phyloP scores from a whole-genome alignment of 148 eudicot species.

The Polygonum aviculare region DNA sequence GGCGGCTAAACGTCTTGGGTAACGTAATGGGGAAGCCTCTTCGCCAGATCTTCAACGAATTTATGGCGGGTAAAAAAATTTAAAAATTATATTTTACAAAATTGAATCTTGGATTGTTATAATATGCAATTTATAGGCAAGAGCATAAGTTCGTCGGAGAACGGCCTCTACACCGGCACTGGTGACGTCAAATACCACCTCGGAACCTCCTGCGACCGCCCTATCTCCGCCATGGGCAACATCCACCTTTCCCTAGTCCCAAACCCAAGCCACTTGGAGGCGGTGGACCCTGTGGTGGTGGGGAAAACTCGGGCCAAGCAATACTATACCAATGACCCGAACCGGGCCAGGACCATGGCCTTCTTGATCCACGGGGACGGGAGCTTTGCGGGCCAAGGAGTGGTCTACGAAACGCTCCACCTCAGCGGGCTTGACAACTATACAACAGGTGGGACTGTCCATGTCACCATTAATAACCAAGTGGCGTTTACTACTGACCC shows the following conservation, averaged over 20 bases:
- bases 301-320: constrained; percentile 72
- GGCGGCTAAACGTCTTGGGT: constrained; percentile 55
- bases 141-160: background rate
- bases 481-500: constrained; percentile 74
- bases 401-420: constrained; percentile 67
- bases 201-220: constrained; percentile 65
- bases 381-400: constrained; percentile 74
- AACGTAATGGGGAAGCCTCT: constrained; percentile 62
- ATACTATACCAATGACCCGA: constrained; percentile 41
- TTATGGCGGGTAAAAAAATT: constrained; percentile 40
- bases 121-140: background rate
- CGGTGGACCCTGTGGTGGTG: constrained; percentile 62
- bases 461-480: constrained; percentile 61
- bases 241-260: constrained; percentile 64
- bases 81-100: background rate
- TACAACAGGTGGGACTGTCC: constrained; percentile 61
- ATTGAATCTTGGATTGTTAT: too few relatives aligned
- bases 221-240: constrained; percentile 54
- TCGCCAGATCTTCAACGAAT: constrained; percentile 55
- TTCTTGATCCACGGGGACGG: constrained; percentile 60
- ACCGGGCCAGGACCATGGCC: constrained; percentile 50
- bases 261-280: constrained; percentile 66
- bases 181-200: constrained; percentile 64
- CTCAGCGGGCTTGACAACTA: constrained; percentile 62
- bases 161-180: constrained; percentile 58